Conservation (phyloP, 1,284 basidiomycete species). For the Apiotrichum sp. region DNA sequence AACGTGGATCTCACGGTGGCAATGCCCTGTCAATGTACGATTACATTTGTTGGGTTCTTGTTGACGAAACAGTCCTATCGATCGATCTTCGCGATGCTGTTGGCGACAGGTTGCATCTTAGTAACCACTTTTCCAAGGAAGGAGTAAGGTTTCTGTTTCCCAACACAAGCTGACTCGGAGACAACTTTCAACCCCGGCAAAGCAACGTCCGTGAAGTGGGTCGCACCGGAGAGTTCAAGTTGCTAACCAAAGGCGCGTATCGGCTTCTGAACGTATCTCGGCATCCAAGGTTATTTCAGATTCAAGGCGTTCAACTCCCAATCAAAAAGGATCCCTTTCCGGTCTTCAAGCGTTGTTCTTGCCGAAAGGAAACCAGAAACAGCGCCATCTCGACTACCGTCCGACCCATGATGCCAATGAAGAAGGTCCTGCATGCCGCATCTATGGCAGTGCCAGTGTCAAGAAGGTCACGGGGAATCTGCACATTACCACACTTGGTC, state of each 20-base stretch:
- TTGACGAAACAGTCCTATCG: constrained; percentile 57
- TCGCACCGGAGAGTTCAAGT: constrained; percentile 3
- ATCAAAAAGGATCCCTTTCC: constrained; percentile 32
- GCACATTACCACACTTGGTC: constrained; percentile 85
- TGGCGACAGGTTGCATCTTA: constrained; percentile 83
- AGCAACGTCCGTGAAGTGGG: constrained; percentile 65
- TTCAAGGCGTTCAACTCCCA: constrained; percentile 33
- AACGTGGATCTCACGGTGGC: constrained; percentile 87
- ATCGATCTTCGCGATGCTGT: constrained; percentile 88
- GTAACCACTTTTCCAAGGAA: constrained; percentile 75
- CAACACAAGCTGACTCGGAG: constrained; percentile 40
- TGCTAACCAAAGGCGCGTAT: not conserved
- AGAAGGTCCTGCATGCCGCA: constrained; percentile 68
- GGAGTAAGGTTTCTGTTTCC: constrained; percentile 53
- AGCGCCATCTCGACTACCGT: constrained; percentile 54
- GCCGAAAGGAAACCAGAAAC: constrained; percentile 55
- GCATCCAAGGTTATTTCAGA: constrained; percentile 40
- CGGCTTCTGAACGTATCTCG: constrained; percentile 16
- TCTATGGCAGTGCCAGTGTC: constrained; percentile 76
- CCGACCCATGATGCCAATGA: constrained; percentile 65
- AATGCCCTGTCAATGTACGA: constrained; percentile 78
- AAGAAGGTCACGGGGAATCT: constrained; percentile 90
- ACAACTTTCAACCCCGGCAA: constrained; percentile 77
- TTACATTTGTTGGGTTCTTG: too few species aligned
- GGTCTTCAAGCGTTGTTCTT: constrained; percentile 38